Conservation (phyloP, 108 stramenopile species). For the Licmophora abbreviata region DNA sequence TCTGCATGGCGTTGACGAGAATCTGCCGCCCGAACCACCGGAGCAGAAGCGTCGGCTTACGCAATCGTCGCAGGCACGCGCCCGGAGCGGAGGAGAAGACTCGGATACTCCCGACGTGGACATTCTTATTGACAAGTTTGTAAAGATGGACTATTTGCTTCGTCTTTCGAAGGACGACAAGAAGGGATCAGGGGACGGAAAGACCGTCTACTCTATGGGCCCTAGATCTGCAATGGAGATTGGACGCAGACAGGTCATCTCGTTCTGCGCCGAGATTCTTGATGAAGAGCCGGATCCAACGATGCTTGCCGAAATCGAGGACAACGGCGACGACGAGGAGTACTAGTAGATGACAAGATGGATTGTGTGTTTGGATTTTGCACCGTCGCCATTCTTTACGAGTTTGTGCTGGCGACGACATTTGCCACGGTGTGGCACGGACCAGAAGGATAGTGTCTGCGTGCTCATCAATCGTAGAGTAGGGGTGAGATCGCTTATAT, state of each 20-base stretch:
- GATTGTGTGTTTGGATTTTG: too few species aligned
- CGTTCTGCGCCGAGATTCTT: slow-evolving; percentile 74
- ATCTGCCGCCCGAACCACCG: slow-evolving; percentile 67
- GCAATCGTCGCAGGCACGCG: slow-evolving; percentile 5
- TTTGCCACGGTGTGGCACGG: too few species aligned
- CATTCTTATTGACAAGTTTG: slow-evolving; percentile 56
- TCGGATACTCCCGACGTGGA: slow-evolving; percentile 65
- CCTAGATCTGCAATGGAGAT: slow-evolving; percentile 75
- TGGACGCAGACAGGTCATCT: slow-evolving; percentile 71
- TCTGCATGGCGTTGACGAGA: slow-evolving; percentile 70
- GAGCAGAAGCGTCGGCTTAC: slow-evolving; percentile 25
- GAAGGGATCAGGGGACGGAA: slow-evolving; percentile 38
- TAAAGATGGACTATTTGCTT: slow-evolving; percentile 68
- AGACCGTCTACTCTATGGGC: slow-evolving; percentile 68
- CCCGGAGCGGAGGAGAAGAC: neutral
- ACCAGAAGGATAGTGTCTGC: too few species aligned
- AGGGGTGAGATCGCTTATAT: too few species aligned
- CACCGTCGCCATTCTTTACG: too few species aligned
- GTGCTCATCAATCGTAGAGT: too few species aligned
- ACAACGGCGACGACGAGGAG: slow-evolving; percentile 19
- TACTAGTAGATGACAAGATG: too few species aligned
- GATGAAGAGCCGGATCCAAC: slow-evolving; percentile 79
- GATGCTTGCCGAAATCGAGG: slow-evolving; percentile 77
- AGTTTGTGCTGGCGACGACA: too few species aligned
- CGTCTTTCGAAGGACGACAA: slow-evolving; percentile 51